Percentiles rank a stretch among this genome's conserved stretches.
phyloP scores from a whole-genome alignment of 164 flowering plant species.

The Liquidambar formosana region DNA sequence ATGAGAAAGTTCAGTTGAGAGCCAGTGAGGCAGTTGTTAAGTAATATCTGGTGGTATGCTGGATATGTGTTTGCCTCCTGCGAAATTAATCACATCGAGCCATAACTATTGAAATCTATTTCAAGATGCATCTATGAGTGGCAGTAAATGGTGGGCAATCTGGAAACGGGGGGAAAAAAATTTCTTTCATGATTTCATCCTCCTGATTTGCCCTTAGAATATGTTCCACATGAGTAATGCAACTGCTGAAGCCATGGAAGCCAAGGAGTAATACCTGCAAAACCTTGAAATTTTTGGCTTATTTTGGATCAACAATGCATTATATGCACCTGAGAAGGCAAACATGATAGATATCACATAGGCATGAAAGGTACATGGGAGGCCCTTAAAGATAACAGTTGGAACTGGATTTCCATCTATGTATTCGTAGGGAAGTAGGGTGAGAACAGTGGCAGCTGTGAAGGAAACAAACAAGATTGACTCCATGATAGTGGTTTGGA shows the following conservation, averaged over 20 bases:
- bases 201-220: not conserved
- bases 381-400: not conserved
- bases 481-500: not conserved
- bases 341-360: not conserved
- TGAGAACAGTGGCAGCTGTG: slow-evolving; percentile 1
- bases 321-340: not conserved
- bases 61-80: too few relatives aligned
- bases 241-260: not conserved
- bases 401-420: not conserved
- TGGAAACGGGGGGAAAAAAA: too few relatives aligned
- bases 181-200: too few relatives aligned
- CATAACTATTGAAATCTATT: too few relatives aligned
- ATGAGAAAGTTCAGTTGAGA: too few relatives aligned
- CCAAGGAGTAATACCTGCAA: not conserved
- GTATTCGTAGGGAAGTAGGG: not conserved
- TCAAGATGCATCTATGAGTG: too few relatives aligned
- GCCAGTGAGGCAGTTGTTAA: too few relatives aligned
- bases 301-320: not conserved
- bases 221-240: not conserved
- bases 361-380: not conserved
- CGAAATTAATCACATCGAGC: too few relatives aligned
- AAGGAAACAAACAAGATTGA: slow-evolving; percentile 1
- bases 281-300: not conserved
- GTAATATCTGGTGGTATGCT: too few relatives aligned
- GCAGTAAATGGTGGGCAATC: too few relatives aligned